These are phyloP conservation scores for Tulasnella sp. DNA, from an alignment of 768 basidiomycete species.

Conservation along the genomic window DNA sequence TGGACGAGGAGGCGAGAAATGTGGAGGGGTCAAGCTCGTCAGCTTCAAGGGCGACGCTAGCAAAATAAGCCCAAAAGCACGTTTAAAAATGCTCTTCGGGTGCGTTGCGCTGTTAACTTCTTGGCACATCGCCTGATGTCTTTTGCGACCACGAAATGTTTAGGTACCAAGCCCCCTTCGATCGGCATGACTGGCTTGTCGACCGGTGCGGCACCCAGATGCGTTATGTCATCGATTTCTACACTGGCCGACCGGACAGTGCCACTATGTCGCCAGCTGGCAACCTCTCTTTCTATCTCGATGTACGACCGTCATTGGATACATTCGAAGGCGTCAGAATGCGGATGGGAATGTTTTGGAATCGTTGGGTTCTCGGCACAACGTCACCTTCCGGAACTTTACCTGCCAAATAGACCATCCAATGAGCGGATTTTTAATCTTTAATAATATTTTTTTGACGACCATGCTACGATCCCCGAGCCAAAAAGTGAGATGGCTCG, in stretches of 20 bases:
- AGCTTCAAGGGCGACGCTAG: constrained; percentile 85
- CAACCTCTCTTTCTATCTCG: constrained; percentile 80
- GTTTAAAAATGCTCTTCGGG: constrained; percentile 79
- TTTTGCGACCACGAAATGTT: constrained; percentile 10
- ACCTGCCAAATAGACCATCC: too few relatives aligned
- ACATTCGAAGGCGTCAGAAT: constrained; percentile 89
- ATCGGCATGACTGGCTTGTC: constrained; percentile 94
- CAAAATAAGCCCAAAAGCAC: constrained; percentile 70
- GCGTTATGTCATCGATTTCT: constrained; percentile 97
- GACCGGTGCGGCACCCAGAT: constrained; percentile 83
- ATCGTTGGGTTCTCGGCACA: constrained; percentile 26
- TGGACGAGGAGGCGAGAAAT: constrained; percentile 68
- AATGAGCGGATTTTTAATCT: not conserved
- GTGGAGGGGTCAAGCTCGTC: constrained; percentile 71
- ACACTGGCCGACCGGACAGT: constrained; percentile 56
- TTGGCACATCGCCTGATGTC: not conserved
- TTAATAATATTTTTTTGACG: too few relatives aligned
- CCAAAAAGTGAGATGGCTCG: too few relatives aligned
- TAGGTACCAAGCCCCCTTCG: constrained; percentile 91
- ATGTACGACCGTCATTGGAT: constrained; percentile 89
- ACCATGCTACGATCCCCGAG: too few relatives aligned
- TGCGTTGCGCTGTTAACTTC: constrained; percentile 31
- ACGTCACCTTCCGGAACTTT: constrained; percentile 18
- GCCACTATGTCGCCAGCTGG: constrained; percentile 32
- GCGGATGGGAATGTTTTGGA: constrained; percentile 53